Base-by-base conservation (phyloP, 805 yeast genomes). In the Spathaspora gorwiae region DNA sequence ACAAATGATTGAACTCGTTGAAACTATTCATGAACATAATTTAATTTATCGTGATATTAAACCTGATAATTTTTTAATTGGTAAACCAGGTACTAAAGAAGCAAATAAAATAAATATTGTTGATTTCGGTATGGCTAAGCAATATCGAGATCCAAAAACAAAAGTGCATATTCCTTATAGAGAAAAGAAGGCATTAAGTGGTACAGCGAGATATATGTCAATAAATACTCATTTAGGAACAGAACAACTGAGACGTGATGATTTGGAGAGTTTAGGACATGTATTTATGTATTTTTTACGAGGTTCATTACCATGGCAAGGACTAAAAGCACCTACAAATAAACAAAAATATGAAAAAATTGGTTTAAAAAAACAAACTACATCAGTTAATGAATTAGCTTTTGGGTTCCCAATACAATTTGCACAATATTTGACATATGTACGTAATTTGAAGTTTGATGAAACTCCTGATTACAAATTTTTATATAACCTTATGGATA, bases 41-140 rank as follows among this genome's bases (percentile, higher is more conserved):
- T 77, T 94, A 54, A 94, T 94, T 52, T 94, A 90, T 68, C 80
- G 99, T 60, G 99, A 94, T 67, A 94, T 94, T 65, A 94, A 94
- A 66, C 99, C 99, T 0, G 99, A 94, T 65, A 94, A 94, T 70
- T 94, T 94, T 56, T 75, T 94, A 53, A 88, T 94, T 57, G 98
- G 98, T 13, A 81, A 90, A 59, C 95, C 94, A 10, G 86, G 84
- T 37, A 77, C 89, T 36, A 81, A 87, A 12, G 87, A 87, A 56
- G 95, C 90, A 47, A 90, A 90, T 62, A 76, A 78, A 47, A 87
- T 94, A 43, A 90, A 88, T 67, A 75, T 94, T 51, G 95, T 94
- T 45, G 99, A 94, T 68, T 94, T 94, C 63, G 99, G 99, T 52
- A 94, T 94, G 98, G 98, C 98, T 29, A 94, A 94, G 67, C 95